Evolutionary conservation across 129 eudicot species (phyloP).

Genomic region (Pittosporum tobira): DNA sequence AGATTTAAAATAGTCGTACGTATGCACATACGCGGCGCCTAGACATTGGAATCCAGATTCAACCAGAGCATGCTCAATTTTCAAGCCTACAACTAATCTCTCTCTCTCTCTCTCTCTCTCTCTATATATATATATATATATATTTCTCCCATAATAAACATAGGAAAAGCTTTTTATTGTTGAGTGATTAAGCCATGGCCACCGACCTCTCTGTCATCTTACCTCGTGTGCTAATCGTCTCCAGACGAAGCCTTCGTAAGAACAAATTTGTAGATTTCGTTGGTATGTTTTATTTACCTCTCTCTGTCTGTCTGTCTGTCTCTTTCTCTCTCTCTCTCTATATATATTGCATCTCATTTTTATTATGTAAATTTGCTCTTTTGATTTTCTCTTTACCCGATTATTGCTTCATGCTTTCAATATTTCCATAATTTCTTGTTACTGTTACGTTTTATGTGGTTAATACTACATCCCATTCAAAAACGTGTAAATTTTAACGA

Average conservation of each 20-base stretch:
- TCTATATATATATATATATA: neutral
- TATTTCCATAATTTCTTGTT: no score
- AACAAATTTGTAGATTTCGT: conserved; percentile 97
- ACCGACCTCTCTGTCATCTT: conserved; percentile 57
- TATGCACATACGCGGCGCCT: conserved; percentile 15
- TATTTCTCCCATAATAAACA: neutral
- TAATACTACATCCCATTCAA: no score
- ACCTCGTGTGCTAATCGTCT: conserved; percentile 86
- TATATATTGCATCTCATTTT: neutral
- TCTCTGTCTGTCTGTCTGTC: neutral
- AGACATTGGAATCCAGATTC: neutral
- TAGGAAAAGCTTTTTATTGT: no score
- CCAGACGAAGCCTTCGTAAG: conserved; percentile 88
- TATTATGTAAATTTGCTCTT: no score
- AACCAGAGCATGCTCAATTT: neutral
- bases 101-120: no score
- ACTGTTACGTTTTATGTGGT: no score
- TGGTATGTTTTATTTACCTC: conserved; percentile 27
- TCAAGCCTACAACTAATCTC: neutral
- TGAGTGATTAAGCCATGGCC: conserved; percentile 16
- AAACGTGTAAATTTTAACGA: no score
- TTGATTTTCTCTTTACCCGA: no score
- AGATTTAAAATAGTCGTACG: neutral
- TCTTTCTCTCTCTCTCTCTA: neutral
- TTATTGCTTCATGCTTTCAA: neutral